phyloP scores from a whole-genome alignment of 164 flowering plant species.

The Berberis vulgaris region DNA sequence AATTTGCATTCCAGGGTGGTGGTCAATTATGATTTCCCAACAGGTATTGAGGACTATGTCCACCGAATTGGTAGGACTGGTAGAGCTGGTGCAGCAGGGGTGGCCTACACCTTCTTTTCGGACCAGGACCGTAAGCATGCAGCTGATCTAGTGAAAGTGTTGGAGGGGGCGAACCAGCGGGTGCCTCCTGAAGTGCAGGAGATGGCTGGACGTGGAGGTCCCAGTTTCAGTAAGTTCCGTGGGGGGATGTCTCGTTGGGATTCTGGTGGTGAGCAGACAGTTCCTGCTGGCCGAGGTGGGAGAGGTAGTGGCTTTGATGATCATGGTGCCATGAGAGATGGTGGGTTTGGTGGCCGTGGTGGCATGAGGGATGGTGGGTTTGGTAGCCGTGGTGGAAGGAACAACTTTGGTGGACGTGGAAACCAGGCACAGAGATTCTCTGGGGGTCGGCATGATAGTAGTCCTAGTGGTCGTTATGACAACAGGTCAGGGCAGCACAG shows the following conservation, averaged over 20 bases:
- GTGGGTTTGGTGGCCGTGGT: slow-evolving; percentile 43
- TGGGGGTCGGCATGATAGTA: slow-evolving; percentile 50
- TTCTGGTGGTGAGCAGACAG: slow-evolving; percentile 46
- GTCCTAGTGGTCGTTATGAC: slow-evolving; percentile 16
- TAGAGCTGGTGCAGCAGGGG: slow-evolving; percentile 91
- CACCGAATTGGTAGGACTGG: slow-evolving; percentile 97
- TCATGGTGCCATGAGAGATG: slow-evolving; percentile 30
- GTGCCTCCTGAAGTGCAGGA: slow-evolving; percentile 79
- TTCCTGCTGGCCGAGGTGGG: slow-evolving; percentile 26
- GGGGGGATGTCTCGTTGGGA: slow-evolving; percentile 42
- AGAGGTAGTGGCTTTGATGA: slow-evolving; percentile 4
- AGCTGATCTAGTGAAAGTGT: slow-evolving; percentile 66
- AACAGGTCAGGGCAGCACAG: slow-evolving; percentile 36
- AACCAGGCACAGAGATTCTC: slow-evolving; percentile 49
- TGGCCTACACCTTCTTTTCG: slow-evolving; percentile 74
- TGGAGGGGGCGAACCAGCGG: slow-evolving; percentile 83
- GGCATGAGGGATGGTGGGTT: slow-evolving; percentile 29
- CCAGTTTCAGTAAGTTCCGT: slow-evolving; percentile 42
- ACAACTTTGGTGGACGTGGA: slow-evolving; percentile 23
- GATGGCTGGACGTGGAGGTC: slow-evolving; percentile 64
- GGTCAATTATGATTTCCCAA: slow-evolving; percentile 89
- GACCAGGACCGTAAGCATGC: slow-evolving; percentile 93
- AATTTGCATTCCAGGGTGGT: slow-evolving; percentile 51
- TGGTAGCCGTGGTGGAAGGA: slow-evolving; percentile 6
- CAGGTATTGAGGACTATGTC: slow-evolving; percentile 86